A percentile compares a stretch with the other conserved stretches of the same genome.
phyloP scores from a whole-genome alignment of 139 green algal species.

The Chlorella vulgaris region DNA sequence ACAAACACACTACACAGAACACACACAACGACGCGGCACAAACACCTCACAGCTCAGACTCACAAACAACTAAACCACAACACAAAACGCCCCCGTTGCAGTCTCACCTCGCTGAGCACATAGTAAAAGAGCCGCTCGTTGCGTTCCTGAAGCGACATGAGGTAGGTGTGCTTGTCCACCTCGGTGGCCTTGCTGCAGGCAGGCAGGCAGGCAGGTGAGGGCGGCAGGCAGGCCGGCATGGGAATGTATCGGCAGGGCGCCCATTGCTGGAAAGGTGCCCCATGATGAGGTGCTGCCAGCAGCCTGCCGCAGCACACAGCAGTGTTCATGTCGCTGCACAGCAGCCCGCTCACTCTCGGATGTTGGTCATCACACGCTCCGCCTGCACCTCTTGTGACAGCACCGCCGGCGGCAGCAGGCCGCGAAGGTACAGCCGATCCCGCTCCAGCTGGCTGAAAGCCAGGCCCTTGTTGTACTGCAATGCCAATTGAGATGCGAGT shows the following conservation, averaged over 20 bases:
- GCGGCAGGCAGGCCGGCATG: too few relatives aligned
- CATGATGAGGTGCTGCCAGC: neutral
- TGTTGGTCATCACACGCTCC: constrained; percentile 32
- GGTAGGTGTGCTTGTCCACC: constrained; percentile 82
- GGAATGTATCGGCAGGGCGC: too few relatives aligned
- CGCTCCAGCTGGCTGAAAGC: constrained; percentile 84
- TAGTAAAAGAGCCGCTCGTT: constrained; percentile 92
- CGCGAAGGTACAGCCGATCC: constrained; percentile 83
- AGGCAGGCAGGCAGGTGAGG: neutral
- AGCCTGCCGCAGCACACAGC: neutral
- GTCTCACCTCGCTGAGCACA: constrained; percentile 62
- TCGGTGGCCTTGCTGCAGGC: constrained; percentile 58
- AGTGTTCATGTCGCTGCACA: too few relatives aligned
- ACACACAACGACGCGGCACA: too few relatives aligned
- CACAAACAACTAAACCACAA: too few relatives aligned
- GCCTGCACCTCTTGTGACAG: constrained; percentile 79
- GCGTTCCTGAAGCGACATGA: constrained; percentile 72
- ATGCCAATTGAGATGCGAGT: neutral
- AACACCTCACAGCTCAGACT: too few relatives aligned
- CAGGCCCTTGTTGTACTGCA: constrained; percentile 89
- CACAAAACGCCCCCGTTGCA: too few relatives aligned
- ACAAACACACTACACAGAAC: too few relatives aligned
- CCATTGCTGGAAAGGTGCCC: too few relatives aligned
- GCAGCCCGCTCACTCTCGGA: neutral
- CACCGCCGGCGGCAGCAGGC: constrained; percentile 85